Evolutionary conservation across 768 basidiomycete species (phyloP), one percentile per base, ranked within the genome.

Genomic region (Auricularia auricula-judae): DNA sequence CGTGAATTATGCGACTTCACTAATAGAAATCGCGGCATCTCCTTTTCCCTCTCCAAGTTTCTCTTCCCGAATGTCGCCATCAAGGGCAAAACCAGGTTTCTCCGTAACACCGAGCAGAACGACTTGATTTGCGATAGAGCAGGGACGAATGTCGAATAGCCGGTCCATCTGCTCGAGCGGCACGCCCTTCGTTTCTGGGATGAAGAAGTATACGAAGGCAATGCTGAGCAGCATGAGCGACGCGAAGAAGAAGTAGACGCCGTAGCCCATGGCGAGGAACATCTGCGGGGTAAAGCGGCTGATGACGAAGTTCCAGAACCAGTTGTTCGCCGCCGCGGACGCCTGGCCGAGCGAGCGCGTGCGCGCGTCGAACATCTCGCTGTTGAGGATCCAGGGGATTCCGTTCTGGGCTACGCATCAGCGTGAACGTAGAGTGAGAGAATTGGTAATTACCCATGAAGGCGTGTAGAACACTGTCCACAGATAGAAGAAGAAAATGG

Each of bases 141-240:
- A 42, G 39, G 39, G 39, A 8, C 2, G 7, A 14, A 42, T 42
- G 3, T 42, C 39, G 39, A 42, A 42, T 3, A 82, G 68, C 63
- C 73, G 73, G 36, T 76, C 75, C 64, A 82, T 78, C 64, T 81
- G 80, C 71, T 82, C 81, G 65, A 82, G 67, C 12, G 76, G 76
- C 64, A 76, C 74, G 35, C 79, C 79, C 18, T 71, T 73, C n/a
- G 80, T 82, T 70, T 82, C 81, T 2, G 81, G 81, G 12, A 81
- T 71, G 67, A 74, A 76, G 61, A 78, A 65, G 70, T 79, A 79
- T 42, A 79, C 72, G 80, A 79, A 82, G 5, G 71, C 62, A 53
- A 76, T 69, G 75, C 39, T 42, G 39, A 42, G 80, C 78, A 64
- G 65, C 61, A 36, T 69, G 54, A 62, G 71, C 68, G 64, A 68